Base-by-base conservation (phyloP, 1,139 yeast genomes). In the Suhomyces atakaporum region DNA sequence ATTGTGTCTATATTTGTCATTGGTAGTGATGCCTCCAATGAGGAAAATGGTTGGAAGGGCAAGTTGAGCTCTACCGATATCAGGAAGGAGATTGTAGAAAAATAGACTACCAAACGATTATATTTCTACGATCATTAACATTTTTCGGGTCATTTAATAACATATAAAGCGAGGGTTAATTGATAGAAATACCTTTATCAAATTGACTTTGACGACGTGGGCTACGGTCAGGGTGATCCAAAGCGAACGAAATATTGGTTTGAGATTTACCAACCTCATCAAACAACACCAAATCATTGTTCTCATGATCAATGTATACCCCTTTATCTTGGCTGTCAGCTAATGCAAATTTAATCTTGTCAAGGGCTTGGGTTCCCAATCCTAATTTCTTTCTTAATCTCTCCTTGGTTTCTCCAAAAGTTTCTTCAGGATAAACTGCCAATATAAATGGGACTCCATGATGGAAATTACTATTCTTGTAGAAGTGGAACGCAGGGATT, bases 391-490 rank as follows among this genome's bases (percentile, higher is more conserved):
- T 72, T 53, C 84, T 84, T 43, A 92, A 66, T 44, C 98, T 75
- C 18, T 66, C 72, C 51, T 74, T 81, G 2, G 95, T 82, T n/a
- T 77, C 80, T 3, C 59, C 54, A 36, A 86, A 76, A 31, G 63
- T 62, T 57, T 94, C 98, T 14, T 71, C 72, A 3, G 84, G 82
- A 36, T 73, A 67, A 7, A 87, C 61, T 10, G 81, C 77, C 54
- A 92, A 84, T 16, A 84, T 65, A 57, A 92, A 92, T 5, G 98
- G 96, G 23, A 84, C 70, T n/a, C 97, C 94, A 57, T 94, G 98
- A 14, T 79, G 70, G 46, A 80, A 77, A 29, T 70, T 72, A 14
- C 83, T 73, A 32, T 81, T 87, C 50, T 83, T 85, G 56, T 83
- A 77, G 63, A 83, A 92, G 54, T 92, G 97, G 54, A 81, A 75